Percentiles rank a stretch among this genome's conserved stretches.
Evolutionary conservation across 2,329 filamentous ascomycete genomes (phyloP).

Genomic region (Aspergillus latus): DNA sequence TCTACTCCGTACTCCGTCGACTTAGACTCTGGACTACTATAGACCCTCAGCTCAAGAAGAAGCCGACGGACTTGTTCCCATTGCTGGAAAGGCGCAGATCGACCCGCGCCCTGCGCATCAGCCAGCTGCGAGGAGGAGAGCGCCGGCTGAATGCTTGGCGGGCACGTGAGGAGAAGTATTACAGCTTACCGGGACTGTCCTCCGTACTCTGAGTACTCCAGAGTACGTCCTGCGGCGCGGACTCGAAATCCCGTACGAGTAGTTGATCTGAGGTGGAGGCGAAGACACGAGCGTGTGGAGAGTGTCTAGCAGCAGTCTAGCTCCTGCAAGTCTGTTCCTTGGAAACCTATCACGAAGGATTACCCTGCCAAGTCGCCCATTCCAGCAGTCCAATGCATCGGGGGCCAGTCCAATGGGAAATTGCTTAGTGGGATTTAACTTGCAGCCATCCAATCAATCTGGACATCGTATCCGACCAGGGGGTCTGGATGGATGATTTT

Average conservation of each 20-base stretch:
- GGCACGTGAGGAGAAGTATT: too few species aligned
- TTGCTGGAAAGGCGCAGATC: background rate
- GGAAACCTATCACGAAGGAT: slow-evolving; percentile 20
- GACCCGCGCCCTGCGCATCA: background rate
- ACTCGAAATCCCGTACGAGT: background rate
- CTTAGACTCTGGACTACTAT: background rate
- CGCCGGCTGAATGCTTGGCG: background rate
- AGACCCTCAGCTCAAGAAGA: too few species aligned
- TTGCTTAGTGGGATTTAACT: slow-evolving; percentile 1
- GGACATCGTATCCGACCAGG: background rate
- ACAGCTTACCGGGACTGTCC: too few species aligned
- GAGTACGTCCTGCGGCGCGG: background rate
- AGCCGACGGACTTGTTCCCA: background rate
- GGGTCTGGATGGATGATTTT: background rate
- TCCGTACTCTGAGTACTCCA: too few species aligned
- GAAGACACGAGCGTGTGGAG: background rate
- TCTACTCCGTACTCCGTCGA: background rate
- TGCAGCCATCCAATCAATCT: slow-evolving; percentile 2
- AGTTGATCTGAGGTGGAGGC: background rate
- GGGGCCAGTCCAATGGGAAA: slow-evolving; percentile 4
- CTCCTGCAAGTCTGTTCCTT: slow-evolving; percentile 16
- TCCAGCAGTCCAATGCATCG: background rate
- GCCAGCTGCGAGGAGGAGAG: too few species aligned
- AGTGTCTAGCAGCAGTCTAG: slow-evolving; percentile 3
- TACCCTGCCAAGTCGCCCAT: slow-evolving; percentile 11